A percentile compares a stretch with the other conserved stretches of the same genome.
Conservation (phyloP, 2,329 filamentous ascomycete genomes). For the Aotearoamyces nothofagi region DNA sequence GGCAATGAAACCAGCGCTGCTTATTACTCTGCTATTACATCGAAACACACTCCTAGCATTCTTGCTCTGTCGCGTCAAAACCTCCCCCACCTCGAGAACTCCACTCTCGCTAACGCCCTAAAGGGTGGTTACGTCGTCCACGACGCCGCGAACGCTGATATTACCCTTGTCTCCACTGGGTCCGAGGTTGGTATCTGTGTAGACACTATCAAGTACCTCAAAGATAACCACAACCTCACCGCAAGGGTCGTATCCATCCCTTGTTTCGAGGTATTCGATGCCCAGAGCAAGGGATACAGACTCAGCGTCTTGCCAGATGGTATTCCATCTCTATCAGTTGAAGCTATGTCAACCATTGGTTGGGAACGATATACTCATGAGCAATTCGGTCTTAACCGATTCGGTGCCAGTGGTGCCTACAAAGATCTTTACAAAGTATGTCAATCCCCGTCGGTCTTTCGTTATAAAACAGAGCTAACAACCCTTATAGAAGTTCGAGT, state of each 20-base stretch:
- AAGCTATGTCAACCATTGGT: constrained; percentile 93
- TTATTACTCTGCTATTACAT: constrained; percentile 89
- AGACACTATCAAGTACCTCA: constrained; percentile 81
- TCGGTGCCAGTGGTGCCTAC: constrained; percentile 94
- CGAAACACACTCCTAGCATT: constrained; percentile 82
- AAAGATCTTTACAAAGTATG: constrained; percentile 90
- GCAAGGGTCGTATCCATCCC: constrained; percentile 91
- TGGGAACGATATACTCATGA: constrained; percentile 99
- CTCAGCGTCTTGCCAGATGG: constrained; percentile 86
- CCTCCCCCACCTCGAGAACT: constrained; percentile 92
- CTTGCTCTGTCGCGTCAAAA: constrained; percentile 94
- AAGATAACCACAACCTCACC: constrained; percentile 75
- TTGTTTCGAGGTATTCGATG: constrained; percentile 94
- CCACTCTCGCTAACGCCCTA: constrained; percentile 72
- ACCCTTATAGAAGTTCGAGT: constrained; percentile 78
- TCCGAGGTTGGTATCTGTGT: constrained; percentile 92
- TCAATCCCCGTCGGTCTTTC: constrained; percentile 7
- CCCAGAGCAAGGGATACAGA: constrained; percentile 87
- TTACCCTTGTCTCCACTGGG: constrained; percentile 88
- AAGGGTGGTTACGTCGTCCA: constrained; percentile 92
- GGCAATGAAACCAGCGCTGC: constrained; percentile 97
- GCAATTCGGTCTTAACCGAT: constrained; percentile 98
- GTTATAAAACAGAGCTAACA: constrained; percentile 23
- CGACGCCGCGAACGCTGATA: constrained; percentile 67
- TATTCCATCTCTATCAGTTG: constrained; percentile 82